These are phyloP conservation scores for Antitrichia curtipendula DNA, from an alignment of 225 moss, liverwort and hornwort species.

Conservation along the genomic window DNA sequence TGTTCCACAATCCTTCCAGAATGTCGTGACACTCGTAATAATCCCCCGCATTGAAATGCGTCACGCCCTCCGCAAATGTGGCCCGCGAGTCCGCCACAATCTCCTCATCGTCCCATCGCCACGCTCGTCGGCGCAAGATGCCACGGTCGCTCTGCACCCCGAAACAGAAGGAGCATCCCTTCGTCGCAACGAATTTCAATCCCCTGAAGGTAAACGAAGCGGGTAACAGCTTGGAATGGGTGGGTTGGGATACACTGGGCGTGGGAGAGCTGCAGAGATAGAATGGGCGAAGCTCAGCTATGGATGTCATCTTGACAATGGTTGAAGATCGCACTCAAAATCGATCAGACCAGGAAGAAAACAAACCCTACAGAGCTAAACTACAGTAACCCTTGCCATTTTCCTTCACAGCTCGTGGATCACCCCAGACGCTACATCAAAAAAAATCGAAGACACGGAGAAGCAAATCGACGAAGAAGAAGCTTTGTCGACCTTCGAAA, in stretches of 20 bases:
- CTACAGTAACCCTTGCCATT: not conserved
- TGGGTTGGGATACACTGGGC: not conserved
- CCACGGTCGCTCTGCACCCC: not conserved
- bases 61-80: constrained; percentile 72
- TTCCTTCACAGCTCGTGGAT: not conserved
- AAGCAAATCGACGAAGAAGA: not conserved
- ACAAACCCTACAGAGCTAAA: not conserved
- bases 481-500: not conserved
- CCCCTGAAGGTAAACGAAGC: not conserved
- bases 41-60: constrained; percentile 73
- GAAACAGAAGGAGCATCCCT: not conserved
- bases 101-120: constrained; percentile 89
- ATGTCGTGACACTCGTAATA: constrained; percentile 89
- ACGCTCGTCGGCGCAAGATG: constrained; percentile 14
- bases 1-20: constrained; percentile 88
- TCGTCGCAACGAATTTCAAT: not conserved
- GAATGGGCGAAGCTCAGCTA: not conserved
- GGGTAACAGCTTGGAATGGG: not conserved
- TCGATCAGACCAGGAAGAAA: not conserved
- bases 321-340: not conserved
- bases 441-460: not conserved
- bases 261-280: not conserved
- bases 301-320: constrained; percentile 5
- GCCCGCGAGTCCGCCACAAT: constrained; percentile 43
- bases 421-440: not conserved